Evolutionary conservation across 345 rosid genomes (phyloP), one percentile per base, ranked within the genome.

Genomic region (Populus alba): DNA sequence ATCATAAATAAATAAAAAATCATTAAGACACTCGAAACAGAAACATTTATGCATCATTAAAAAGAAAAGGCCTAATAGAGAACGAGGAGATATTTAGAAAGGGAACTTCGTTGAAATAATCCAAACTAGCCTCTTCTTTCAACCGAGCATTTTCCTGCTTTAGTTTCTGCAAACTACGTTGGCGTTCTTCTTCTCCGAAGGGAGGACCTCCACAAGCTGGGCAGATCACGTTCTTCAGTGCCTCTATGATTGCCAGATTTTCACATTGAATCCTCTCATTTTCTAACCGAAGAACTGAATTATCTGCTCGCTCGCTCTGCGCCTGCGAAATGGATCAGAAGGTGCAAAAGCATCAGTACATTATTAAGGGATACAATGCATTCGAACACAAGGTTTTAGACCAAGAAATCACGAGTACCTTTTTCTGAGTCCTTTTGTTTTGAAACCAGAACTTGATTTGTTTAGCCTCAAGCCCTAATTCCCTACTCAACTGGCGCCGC

Each of bases 391-490:
- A 5, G 20, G 17, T 18, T 10, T 57, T 35, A 18, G 70, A 67
- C 45, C 13, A 2, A 27, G 18, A 61, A 62, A 31, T 29, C 77
- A 4, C 1, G 20, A 22, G 38, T 66, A 91, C 98, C 92, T 89
- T 94, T 33, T 70, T 69, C 61, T 92, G 97, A 45, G 95, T 91
- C 71, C 97, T 85, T 76, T 90, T 94, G 86, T 92, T 92, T 31
- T 92, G 97, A 76, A 94, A 94, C 98, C 98, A 94, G 71, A 92
- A 92, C 47, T 90, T 94, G 81, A 94, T 75, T 76, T 92, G 97
- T 70, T 79, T 83, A 5, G 77, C 68, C 16, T 81, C 90, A 0
- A 94, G 86, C 7, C 88, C 83, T 41, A 94, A 71, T 33, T 90
- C 92, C 66, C 31, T 66, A 66, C 97, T 82, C 31, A 94, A n/a